Conservation (phyloP, 495 filamentous ascomycete genomes). For the Filosporella fistucella region DNA sequence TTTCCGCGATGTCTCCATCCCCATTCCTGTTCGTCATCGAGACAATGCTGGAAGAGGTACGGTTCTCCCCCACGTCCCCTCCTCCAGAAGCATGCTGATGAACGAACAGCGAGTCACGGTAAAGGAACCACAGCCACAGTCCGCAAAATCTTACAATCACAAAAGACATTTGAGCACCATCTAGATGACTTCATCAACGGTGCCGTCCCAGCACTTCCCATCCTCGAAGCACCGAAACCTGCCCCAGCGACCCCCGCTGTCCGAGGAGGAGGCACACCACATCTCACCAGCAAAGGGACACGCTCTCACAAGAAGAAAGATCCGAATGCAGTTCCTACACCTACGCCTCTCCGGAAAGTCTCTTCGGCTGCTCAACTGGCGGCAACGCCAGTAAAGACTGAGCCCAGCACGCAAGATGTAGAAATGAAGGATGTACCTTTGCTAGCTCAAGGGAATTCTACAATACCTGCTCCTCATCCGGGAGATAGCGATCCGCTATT, state of each 20-base stretch:
- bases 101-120: conserved; percentile 24
- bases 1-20: conserved; percentile 64
- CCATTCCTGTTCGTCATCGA: conserved; percentile 52
- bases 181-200: conserved; percentile 66
- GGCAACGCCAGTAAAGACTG: conserved; percentile 9
- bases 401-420: conserved; percentile 11
- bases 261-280: neutral
- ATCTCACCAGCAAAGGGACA: conserved; percentile 16
- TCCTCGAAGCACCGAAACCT: conserved; percentile 10
- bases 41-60: conserved; percentile 43
- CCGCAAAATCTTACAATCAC: conserved; percentile 83
- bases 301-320: conserved; percentile 29
- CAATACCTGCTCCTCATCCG: conserved; percentile 32
- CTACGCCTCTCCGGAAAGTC: conserved; percentile 19
- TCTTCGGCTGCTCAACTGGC: conserved; percentile 18
- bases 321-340: conserved; percentile 22
- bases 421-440: conserved; percentile 17
- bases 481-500: conserved; percentile 60
- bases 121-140: conserved; percentile 77
- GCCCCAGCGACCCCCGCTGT: conserved; percentile 15
- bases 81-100: neutral
- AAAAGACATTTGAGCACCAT: conserved; percentile 90
- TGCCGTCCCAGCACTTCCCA: conserved; percentile 21
- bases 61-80: neutral
- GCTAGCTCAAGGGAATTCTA: conserved; percentile 8